Evolutionary conservation across 1,284 basidiomycete genomes (phyloP), one percentile per base, ranked within the genome.

Genomic region (Anthracocystis panici-leucophaei): DNA sequence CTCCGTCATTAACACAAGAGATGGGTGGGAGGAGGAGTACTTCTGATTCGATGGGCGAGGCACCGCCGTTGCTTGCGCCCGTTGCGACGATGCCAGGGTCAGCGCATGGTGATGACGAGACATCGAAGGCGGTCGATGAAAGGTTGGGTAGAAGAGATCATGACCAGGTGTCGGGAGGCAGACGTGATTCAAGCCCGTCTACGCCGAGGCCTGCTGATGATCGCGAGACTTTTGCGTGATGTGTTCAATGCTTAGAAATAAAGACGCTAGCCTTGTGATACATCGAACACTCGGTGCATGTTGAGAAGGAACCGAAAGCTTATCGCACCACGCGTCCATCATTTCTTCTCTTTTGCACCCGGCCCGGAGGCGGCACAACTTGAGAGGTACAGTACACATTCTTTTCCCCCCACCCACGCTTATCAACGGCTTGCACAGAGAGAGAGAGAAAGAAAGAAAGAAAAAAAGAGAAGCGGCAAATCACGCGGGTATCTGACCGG

Each of bases 171-270:
- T 40, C 14, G 10, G 54, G 54, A 9, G 42, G 48, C 35, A 31
- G 65, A 38, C 33, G 61, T 4, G 58, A 61, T 27, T 65, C 68
- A 1, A 71, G 68, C 21, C 62, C 68, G 5, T 57, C 57, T 7
- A 71, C 68, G 5, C 68, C 68, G 8, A 50, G 63, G 14, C 68
- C 68, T 31, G 63, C 68, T 8, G 68, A 65, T 20, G 58, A 71
- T 38, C 68, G 68, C n/a, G 62, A 70, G 44, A 45, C 51, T 12
- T 68, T 68, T 20, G 21, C 29, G 9, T 61, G 58, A 60, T 46
- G 4, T 2, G 2, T 10, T 9, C 31, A 33, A 3, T 10, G 31
- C 27, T 33, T 33, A 38, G 35, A 16, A 14, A 38, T 16, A 14
- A 38, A 33, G 31, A 14, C 35, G 31, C 10, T 12, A 38, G 11